A percentile compares a stretch with the other conserved stretches of the same genome.
These are phyloP conservation scores for Gliomastix tumulicola DNA, from an alignment of 2,329 filamentous ascomycete genomes.

Conservation along the genomic window DNA sequence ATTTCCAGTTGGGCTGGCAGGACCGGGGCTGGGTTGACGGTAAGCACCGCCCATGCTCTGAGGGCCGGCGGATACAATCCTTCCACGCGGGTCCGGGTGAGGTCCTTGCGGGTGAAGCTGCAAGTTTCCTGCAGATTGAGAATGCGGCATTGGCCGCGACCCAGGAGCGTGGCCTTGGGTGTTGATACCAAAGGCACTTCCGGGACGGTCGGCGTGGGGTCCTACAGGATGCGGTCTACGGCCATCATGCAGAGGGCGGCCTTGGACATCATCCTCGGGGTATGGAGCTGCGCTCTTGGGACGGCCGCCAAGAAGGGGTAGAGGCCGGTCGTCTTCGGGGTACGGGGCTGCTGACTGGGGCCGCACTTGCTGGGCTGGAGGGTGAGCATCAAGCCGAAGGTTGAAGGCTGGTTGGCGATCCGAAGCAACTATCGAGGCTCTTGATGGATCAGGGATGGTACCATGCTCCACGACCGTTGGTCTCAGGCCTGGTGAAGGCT, in stretches of 20 bases:
- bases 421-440: conserved; percentile 23
- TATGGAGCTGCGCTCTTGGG: conserved; percentile 43
- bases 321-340: conserved; percentile 58
- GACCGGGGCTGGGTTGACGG: conserved; percentile 24
- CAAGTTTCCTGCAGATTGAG: too few relatives aligned
- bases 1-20: conserved; percentile 4
- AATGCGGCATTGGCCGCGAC: conserved; percentile 25
- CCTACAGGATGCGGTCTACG: conserved; percentile 37
- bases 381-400: conserved; percentile 36
- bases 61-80: conserved; percentile 33
- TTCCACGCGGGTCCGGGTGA: conserved; percentile 32
- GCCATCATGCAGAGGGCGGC: conserved; percentile 22
- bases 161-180: conserved; percentile 21
- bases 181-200: conserved; percentile 48
- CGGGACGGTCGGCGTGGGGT: conserved; percentile 39
- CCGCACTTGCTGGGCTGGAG: conserved; percentile 23
- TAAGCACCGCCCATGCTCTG: too few relatives aligned
- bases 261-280: conserved; percentile 41
- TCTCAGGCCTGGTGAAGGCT: conserved; percentile 31
- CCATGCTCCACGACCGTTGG: conserved; percentile 29
- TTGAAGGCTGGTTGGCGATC: conserved; percentile 32
- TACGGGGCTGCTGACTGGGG: conserved; percentile 60
- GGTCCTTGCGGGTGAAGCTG: conserved; percentile 17
- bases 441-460: conserved; percentile 40
- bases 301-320: conserved; percentile 35